A percentile compares a stretch with the other conserved stretches of the same genome.
These are phyloP conservation scores for Glonium stellatum DNA, from an alignment of 495 filamentous ascomycete species.

Conservation along the genomic window DNA sequence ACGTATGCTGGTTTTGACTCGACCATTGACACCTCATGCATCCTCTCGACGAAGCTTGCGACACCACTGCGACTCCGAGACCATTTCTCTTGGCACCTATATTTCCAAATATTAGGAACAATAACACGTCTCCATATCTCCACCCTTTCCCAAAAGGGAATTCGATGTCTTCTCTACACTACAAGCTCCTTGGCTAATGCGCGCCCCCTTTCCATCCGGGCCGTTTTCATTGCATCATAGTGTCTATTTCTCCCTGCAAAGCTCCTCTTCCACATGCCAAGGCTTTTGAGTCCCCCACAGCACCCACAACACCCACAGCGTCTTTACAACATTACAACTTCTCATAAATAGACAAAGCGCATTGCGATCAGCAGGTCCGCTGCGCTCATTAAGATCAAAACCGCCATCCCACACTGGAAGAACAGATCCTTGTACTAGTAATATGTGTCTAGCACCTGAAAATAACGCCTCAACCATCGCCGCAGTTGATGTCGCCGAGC, in stretches of 20 bases:
- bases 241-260: not conserved
- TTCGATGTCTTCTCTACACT: no score
- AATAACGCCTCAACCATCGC: not conserved
- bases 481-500: not conserved
- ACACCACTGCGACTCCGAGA: no score
- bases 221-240: not conserved
- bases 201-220: not conserved
- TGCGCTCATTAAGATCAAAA: not conserved
- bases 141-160: no score
- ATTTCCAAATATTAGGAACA: no score
- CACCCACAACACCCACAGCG: not conserved
- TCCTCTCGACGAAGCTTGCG: no score
- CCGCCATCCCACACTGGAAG: not conserved
- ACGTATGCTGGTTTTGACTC: no score
- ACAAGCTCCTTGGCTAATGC: no score
- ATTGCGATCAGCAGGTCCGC: not conserved
- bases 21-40: no score
- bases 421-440: not conserved
- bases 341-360: not conserved
- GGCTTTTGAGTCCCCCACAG: not conserved
- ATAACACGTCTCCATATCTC: no score
- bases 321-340: not conserved
- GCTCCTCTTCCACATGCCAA: not conserved
- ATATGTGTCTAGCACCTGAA: not conserved
- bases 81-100: no score